Conservation (phyloP, 176 grass and related monocot genomes). For the Cymbopogon citratus region DNA sequence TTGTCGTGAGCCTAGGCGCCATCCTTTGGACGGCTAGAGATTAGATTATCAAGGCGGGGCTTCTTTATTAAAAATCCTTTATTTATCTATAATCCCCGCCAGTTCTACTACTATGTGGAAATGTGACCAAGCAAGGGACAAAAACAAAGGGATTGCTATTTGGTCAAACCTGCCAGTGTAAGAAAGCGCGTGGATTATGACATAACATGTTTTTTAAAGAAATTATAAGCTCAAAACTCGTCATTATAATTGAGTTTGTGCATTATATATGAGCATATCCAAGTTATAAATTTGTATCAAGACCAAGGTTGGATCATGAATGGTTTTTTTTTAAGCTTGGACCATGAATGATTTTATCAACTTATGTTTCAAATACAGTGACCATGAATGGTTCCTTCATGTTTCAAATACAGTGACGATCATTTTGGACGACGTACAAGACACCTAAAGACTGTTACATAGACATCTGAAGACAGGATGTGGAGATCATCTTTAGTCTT, state of each 20-base stretch:
- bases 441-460: too few species aligned
- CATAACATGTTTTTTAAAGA: background rate
- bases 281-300: background rate
- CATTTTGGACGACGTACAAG: background rate
- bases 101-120: background rate
- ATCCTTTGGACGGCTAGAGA: constrained; percentile 3
- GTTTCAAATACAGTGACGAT: background rate
- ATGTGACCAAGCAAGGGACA: background rate
- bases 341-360: background rate
- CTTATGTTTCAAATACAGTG: too few species aligned
- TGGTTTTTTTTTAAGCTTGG: too few species aligned
- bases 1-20: constrained; percentile 34
- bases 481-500: too few species aligned
- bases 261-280: background rate
- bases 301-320: background rate
- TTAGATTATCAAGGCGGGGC: background rate
- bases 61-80: background rate
- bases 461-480: too few species aligned
- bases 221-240: background rate
- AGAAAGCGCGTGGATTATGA: background rate
- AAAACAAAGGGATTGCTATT: background rate
- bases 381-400: background rate
- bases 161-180: background rate
- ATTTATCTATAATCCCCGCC: background rate
- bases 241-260: background rate